Conservation (phyloP, 2,329 filamentous ascomycete genomes). For the Hypomyces rosellus region DNA sequence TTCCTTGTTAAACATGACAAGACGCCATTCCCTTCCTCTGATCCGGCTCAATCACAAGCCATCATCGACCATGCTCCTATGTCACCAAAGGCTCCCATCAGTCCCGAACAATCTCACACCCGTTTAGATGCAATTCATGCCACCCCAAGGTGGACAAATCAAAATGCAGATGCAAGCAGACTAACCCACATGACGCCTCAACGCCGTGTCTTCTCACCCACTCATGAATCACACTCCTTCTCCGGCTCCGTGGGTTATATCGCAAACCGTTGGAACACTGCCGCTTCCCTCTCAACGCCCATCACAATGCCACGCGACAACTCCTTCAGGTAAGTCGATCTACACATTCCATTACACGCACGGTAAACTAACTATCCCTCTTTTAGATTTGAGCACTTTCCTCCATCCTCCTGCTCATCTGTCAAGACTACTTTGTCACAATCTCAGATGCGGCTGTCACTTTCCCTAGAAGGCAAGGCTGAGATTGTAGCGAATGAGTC, state of each 20-base stretch:
- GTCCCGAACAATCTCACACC: conserved; percentile 21
- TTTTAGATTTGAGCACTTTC: conserved; percentile 38
- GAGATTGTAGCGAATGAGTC: conserved; percentile 67
- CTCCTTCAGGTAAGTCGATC: conserved; percentile 37
- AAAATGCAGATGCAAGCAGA: conserved; percentile 3
- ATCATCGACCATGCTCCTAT: conserved; percentile 18
- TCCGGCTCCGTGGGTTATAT: conserved; percentile 44
- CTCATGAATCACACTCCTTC: conserved; percentile 33
- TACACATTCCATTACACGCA: neutral
- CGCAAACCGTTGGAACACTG: conserved; percentile 51
- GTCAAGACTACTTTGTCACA: conserved; percentile 35
- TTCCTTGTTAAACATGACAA: conserved; percentile 22
- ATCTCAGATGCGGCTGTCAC: conserved; percentile 66
- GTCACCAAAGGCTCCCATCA: conserved; percentile 20
- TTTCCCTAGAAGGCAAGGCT: conserved; percentile 87
- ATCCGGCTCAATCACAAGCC: conserved; percentile 20
- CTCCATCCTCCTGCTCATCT: conserved; percentile 36
- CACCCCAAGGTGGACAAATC: conserved; percentile 18
- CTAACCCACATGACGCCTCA: conserved; percentile 16
- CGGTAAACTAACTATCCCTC: neutral
- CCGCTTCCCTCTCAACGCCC: conserved; percentile 46
- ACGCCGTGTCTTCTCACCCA: conserved; percentile 21
- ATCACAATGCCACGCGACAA: conserved; percentile 38
- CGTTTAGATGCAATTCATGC: conserved; percentile 19
- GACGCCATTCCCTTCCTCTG: conserved; percentile 20